Percentiles rank a stretch among this genome's conserved stretches.
Evolutionary conservation across 2,329 filamentous ascomycete species (phyloP).

Genomic region (Apiospora pterosperma): DNA sequence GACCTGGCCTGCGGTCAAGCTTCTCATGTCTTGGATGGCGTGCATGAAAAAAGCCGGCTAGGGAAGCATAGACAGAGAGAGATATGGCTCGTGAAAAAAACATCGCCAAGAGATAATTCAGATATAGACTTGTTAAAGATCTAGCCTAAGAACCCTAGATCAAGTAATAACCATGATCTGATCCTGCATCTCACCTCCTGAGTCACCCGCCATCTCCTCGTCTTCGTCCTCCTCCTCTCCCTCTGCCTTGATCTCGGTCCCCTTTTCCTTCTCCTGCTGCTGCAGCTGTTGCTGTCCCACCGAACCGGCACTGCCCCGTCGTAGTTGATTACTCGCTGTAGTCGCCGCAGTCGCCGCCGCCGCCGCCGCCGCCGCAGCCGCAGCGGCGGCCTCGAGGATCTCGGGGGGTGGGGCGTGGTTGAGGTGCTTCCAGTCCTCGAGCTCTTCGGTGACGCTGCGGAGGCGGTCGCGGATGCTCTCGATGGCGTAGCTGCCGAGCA

Average conservation of each 20-base stretch:
- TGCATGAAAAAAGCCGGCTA: background rate
- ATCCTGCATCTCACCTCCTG: slow-evolving; percentile 1
- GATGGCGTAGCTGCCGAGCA: slow-evolving; percentile 92
- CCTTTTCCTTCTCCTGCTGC: background rate
- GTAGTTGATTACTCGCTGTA: slow-evolving; percentile 9
- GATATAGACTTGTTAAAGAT: too few relatives aligned
- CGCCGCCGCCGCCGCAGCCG: slow-evolving; percentile 29
- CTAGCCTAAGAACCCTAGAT: background rate
- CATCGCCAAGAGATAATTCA: too few relatives aligned
- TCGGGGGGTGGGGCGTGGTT: slow-evolving; percentile 58
- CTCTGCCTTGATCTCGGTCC: background rate
- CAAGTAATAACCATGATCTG: background rate
- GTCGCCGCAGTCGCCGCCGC: slow-evolving; percentile 25
- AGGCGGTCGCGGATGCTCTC: slow-evolving; percentile 91
- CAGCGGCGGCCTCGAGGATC: slow-evolving; percentile 14
- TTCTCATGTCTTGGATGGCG: background rate
- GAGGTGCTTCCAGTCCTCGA: slow-evolving; percentile 88
- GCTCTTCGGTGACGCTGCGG: slow-evolving; percentile 88
- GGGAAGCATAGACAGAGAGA: background rate
- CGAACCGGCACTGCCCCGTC: background rate
- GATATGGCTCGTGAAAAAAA: too few relatives aligned
- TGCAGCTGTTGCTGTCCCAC: background rate
- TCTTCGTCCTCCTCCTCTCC: background rate
- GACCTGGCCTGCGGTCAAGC: background rate
- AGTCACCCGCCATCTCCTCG: slow-evolving; percentile 1